phyloP scores from a whole-genome alignment of 176 grass and related monocot species.

The Leersia perrieri region DNA sequence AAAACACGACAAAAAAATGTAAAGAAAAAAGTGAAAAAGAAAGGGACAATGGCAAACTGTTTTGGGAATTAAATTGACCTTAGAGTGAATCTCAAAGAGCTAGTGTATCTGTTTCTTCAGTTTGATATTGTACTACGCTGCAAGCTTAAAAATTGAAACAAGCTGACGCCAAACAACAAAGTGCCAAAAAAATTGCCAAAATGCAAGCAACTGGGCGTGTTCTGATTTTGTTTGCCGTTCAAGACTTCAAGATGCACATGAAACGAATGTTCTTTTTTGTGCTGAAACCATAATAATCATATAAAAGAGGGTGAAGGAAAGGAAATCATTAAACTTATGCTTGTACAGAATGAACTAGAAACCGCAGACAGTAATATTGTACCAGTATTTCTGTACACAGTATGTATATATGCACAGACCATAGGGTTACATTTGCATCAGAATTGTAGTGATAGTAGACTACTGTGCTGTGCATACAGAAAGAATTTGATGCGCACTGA shows the following conservation, averaged over 20 bases:
- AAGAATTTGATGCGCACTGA: not conserved
- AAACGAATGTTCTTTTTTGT: not conserved
- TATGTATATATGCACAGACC: not conserved
- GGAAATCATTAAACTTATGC: not conserved
- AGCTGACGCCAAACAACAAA: not conserved
- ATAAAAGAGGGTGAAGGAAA: not conserved
- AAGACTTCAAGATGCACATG: too few relatives aligned
- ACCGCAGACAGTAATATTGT: not conserved
- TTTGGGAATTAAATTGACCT: not conserved
- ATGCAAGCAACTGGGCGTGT: not conserved
- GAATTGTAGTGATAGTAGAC: constrained; percentile 7
- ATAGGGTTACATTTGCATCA: not conserved
- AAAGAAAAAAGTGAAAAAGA: not conserved
- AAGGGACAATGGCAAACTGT: not conserved
- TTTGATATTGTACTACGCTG: not conserved
- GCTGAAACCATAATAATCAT: not conserved
- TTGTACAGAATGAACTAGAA: constrained; percentile 7
- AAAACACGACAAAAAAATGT: not conserved
- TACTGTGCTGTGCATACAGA: not conserved
- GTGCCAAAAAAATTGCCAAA: not conserved
- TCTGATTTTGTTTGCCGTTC: too few relatives aligned
- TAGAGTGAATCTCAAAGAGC: not conserved
- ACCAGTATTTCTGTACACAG: not conserved
- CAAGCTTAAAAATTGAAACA: not conserved
- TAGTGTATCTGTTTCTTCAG: not conserved